phyloP scores from a whole-genome alignment of 164 flowering plant genomes.

The Chimonanthus praecox region DNA sequence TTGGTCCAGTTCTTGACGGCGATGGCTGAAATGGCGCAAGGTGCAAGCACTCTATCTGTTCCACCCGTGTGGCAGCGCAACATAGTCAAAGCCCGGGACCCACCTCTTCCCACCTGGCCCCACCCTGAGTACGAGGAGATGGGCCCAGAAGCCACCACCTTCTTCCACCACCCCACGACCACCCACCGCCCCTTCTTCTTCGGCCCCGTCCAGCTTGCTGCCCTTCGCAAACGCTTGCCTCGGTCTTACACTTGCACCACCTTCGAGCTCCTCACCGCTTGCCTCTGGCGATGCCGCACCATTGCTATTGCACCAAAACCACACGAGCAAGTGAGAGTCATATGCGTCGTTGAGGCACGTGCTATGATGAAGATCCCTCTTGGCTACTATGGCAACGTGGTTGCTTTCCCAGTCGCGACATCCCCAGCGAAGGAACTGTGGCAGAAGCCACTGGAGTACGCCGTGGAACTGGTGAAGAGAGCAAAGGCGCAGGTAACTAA shows the following conservation, averaged over 20 bases:
- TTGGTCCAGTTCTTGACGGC: constrained; percentile 26
- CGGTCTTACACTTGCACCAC: constrained; percentile 5
- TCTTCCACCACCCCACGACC: constrained; percentile 1
- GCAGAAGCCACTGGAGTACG: constrained; percentile 16
- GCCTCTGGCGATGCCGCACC: constrained; percentile 35
- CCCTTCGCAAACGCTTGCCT: constrained; percentile 16
- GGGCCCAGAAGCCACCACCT: not conserved
- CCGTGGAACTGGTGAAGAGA: constrained; percentile 17
- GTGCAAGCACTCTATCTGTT: constrained; percentile 22
- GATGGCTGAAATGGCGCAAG: constrained; percentile 22
- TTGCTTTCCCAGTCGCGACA: constrained; percentile 15
- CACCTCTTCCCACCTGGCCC: constrained; percentile 13
- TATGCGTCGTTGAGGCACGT: constrained; percentile 15
- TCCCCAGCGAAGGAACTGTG: constrained; percentile 11
- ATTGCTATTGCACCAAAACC: constrained; percentile 17
- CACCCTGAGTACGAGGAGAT: constrained; percentile 23
- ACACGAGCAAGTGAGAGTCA: constrained; percentile 17
- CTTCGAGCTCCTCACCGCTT: constrained; percentile 26
- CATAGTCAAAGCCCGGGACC: constrained; percentile 22
- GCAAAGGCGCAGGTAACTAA: constrained; percentile 15
- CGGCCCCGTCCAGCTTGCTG: constrained; percentile 12
- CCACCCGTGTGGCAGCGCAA: constrained; percentile 26
- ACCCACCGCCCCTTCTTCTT: constrained; percentile 25
- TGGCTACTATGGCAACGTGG: constrained; percentile 29
- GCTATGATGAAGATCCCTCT: constrained; percentile 10